A percentile compares a stretch with the other conserved stretches of the same genome.
These are phyloP conservation scores for Brassica balearica DNA, from an alignment of 441 rosid genomes.

Conservation along the genomic window DNA sequence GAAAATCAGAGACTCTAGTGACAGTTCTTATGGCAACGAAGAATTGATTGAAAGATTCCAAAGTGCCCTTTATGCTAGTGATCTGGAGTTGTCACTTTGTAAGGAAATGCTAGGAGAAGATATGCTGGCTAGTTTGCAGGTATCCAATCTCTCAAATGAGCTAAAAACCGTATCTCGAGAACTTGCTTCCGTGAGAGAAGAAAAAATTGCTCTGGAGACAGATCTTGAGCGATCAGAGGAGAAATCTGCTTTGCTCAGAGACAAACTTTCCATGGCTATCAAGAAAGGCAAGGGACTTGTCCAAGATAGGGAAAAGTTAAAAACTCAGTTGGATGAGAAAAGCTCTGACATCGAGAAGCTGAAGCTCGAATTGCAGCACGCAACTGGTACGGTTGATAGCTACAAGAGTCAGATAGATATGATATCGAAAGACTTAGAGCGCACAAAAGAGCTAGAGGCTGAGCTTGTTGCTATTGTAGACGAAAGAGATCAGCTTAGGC, in stretches of 20 bases:
- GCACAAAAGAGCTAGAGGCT: slow-evolving; percentile 67
- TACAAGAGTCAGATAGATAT: slow-evolving; percentile 61
- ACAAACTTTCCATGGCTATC: slow-evolving; percentile 91
- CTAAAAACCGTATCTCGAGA: slow-evolving; percentile 51
- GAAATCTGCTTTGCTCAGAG: slow-evolving; percentile 75
- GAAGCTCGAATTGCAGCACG: slow-evolving; percentile 64
- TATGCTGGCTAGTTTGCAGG: slow-evolving; percentile 54
- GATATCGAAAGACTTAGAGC: slow-evolving; percentile 62
- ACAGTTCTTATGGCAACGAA: slow-evolving; percentile 46
- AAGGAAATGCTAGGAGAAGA: slow-evolving; percentile 77
- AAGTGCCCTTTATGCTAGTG: slow-evolving; percentile 67
- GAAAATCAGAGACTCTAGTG: slow-evolving; percentile 46
- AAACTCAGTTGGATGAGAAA: slow-evolving; percentile 72
- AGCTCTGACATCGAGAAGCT: slow-evolving; percentile 69
- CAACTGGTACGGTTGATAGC: slow-evolving; percentile 56
- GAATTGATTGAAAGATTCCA: slow-evolving; percentile 67
- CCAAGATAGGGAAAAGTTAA: slow-evolving; percentile 84
- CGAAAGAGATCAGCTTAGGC: slow-evolving; percentile 67
- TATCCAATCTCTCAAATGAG: slow-evolving; percentile 50
- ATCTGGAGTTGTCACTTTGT: slow-evolving; percentile 68
- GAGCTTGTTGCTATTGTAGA: slow-evolving; percentile 59
- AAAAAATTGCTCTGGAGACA: slow-evolving; percentile 60
- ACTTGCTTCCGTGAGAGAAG: slow-evolving; percentile 61
- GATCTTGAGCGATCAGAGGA: slow-evolving; percentile 86
- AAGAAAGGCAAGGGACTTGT: slow-evolving; percentile 97